Conservation (phyloP, 495 filamentous ascomycete genomes). For the Ascobolus immersus region DNA sequence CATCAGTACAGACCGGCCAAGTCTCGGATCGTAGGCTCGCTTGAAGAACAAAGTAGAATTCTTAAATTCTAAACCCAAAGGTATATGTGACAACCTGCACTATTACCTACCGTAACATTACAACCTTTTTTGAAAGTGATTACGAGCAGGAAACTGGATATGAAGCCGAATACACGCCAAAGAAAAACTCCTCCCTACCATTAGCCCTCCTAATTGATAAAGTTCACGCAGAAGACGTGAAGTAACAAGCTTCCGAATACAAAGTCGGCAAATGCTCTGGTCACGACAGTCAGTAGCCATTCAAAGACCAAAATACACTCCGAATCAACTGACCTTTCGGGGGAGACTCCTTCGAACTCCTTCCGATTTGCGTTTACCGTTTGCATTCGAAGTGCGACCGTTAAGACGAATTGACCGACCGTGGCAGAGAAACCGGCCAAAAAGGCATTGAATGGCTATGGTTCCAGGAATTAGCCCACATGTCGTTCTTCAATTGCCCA, state of each 20-base stretch:
- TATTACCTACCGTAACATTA: no score
- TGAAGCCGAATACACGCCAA: no score
- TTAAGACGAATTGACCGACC: slow-evolving; percentile 91
- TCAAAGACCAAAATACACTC: background rate
- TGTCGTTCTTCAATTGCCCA: background rate
- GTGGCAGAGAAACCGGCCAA: slow-evolving; percentile 82
- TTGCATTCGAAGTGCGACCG: slow-evolving; percentile 76
- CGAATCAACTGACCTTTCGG: slow-evolving; percentile 29
- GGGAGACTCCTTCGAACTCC: slow-evolving; percentile 41
- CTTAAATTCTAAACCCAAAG: no score
- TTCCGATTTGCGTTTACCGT: slow-evolving; percentile 51
- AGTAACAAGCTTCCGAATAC: slow-evolving; percentile 82
- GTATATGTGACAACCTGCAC: no score
- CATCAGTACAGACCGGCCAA: no score
- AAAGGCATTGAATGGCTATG: slow-evolving; percentile 93
- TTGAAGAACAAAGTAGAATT: no score
- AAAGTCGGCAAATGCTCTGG: slow-evolving; percentile 86
- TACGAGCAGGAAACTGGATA: no score
- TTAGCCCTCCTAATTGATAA: slow-evolving; percentile 93
- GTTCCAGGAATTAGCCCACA: slow-evolving; percentile 6
- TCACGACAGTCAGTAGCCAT: background rate
- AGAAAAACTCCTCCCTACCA: no score
- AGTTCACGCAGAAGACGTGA: slow-evolving; percentile 98
- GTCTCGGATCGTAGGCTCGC: no score
- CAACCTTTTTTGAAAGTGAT: no score